Evolutionary conservation across 2,329 filamentous ascomycete species (phyloP).

Genomic region (Verticillium longisporum): DNA sequence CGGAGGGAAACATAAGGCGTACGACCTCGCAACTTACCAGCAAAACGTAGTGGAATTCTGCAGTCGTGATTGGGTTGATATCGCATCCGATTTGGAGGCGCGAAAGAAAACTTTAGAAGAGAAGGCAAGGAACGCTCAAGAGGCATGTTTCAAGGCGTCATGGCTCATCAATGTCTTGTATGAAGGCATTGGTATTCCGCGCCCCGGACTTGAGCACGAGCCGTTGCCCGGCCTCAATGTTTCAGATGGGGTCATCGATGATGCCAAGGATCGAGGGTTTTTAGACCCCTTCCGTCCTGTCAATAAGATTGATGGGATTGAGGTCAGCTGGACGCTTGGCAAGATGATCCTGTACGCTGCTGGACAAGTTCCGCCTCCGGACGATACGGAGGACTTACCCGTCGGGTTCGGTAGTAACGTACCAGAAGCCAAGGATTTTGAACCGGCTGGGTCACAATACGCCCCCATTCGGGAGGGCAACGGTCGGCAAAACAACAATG

Average conservation of each 20-base stretch:
- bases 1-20: conserved; percentile 68
- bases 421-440: conserved; percentile 67
- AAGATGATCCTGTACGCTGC: conserved; percentile 95
- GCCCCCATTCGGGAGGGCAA: conserved; percentile 36
- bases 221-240: conserved; percentile 53
- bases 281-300: conserved; percentile 85
- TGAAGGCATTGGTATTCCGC: conserved; percentile 88
- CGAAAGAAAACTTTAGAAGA: conserved; percentile 69
- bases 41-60: conserved; percentile 80
- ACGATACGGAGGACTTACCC: conserved; percentile 45
- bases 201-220: conserved; percentile 68
- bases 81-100: conserved; percentile 57
- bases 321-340: conserved; percentile 95
- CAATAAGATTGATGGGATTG: conserved; percentile 82
- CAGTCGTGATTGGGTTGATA: conserved; percentile 71
- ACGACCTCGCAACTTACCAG: conserved; percentile 88
- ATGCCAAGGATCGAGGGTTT: conserved; percentile 67
- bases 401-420: conserved; percentile 91
- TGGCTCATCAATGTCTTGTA: conserved; percentile 97
- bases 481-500: conserved; percentile 44
- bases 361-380: conserved; percentile 68
- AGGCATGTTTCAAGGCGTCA: conserved; percentile 95
- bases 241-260: conserved; percentile 62
- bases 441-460: conserved; percentile 63
- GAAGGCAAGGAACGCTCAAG: conserved; percentile 70